These are phyloP conservation scores for Xylariales sp. DNA, from an alignment of 2,329 filamentous ascomycete species.

Conservation along the genomic window DNA sequence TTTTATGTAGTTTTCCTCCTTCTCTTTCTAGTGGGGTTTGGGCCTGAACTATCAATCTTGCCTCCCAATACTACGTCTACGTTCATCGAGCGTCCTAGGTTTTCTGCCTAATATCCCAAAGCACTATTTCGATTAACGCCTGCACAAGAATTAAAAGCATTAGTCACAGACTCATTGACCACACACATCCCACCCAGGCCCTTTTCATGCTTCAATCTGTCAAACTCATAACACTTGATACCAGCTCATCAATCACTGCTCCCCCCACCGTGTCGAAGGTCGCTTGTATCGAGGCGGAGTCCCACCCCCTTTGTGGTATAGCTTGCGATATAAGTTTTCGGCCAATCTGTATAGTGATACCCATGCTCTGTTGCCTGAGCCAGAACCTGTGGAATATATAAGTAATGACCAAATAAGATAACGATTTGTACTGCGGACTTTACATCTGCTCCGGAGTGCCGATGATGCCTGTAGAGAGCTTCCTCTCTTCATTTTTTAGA, in stretches of 20 bases:
- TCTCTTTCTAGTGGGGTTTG: too few species aligned
- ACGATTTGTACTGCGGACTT: constrained; percentile 45
- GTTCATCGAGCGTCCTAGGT: background rate
- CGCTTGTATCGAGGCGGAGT: constrained; percentile 9
- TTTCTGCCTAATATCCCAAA: too few species aligned
- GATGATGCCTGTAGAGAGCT: constrained; percentile 61
- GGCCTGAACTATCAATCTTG: too few species aligned
- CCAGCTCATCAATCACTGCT: constrained; percentile 14
- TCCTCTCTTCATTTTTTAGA: constrained; percentile 72
- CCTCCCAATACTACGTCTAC: too few species aligned
- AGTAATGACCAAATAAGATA: background rate
- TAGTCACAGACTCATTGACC: background rate
- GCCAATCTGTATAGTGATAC: constrained; percentile 68
- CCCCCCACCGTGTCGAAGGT: constrained; percentile 17
- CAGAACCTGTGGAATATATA: constrained; percentile 62
- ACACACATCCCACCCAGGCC: background rate
- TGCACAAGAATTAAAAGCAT: background rate
- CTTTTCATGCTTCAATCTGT: background rate
- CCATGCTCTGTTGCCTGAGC: constrained; percentile 68
- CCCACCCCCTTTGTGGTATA: constrained; percentile 35
- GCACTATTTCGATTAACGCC: background rate
- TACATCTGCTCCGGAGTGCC: constrained; percentile 64
- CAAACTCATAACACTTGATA: background rate
- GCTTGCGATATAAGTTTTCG: constrained; percentile 64
- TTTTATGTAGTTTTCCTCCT: too few species aligned